Evolutionary conservation across 441 rosid genomes (phyloP), one percentile per base, ranked within the genome.

Genomic region (Syzygium syzygioides): DNA sequence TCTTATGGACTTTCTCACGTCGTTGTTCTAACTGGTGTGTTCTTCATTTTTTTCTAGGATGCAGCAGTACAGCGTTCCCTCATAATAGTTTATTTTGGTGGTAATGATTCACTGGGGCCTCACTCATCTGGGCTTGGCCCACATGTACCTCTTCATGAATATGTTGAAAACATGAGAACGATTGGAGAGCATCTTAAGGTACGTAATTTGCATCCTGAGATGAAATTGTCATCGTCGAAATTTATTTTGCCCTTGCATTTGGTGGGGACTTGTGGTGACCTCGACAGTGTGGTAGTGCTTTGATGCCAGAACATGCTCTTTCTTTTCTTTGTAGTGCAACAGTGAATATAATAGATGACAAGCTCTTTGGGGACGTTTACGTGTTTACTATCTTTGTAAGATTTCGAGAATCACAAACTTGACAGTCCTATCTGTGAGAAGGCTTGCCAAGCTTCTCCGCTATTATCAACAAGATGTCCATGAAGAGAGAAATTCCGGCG

Each of bases 91-190:
- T 98, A 98, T 91, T 96, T 98, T 88, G 99, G 99, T 34, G 99
- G 99, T 79, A 97, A 97, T 85, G 99, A 97, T 88, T 97, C 99
- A 13, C 95, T 98, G 98, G 96, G 96, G 26, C 91, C 99, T 93
- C 99, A 96, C 90, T 71, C 99, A 41, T 95, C 96, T 89, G 98
- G 98, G 86, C 91, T 96, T 32, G 99, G 99, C 59, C 99, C 99
- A 88, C 99, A 98, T 68, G 99, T 98, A 1, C 99, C 98, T 5
- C 97, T 97, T 89, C 66, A 92, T 62, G 95, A 96, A 85, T 97
- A 95, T 71, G 87, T 96, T 25, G 96, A 96, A 52, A 96, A 98
- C 94, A 97, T 97, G 99, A 94, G 93, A 91, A 96, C 93, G 90
- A 97, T 97, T 83, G 95, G 91, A 54, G 85, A 89, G 88, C 98